Conservation (phyloP, 768 basidiomycete genomes). For the Boletus tylopilopsis region DNA sequence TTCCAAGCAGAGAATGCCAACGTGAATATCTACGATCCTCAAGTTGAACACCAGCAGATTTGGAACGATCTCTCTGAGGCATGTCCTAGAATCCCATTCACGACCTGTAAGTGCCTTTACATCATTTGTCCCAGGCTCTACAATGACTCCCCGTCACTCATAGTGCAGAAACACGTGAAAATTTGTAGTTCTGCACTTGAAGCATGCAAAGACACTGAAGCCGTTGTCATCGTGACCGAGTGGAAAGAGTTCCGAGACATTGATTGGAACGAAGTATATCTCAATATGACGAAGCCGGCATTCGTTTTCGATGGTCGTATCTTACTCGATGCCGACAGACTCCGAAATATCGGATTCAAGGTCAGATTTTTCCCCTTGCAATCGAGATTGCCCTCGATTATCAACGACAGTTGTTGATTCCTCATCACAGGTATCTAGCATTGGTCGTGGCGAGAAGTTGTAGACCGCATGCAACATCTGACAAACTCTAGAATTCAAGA, state of each 20-base stretch:
- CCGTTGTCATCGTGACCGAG: constrained; percentile 93
- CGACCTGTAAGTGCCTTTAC: constrained; percentile 51
- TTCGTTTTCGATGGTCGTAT: constrained; percentile 95
- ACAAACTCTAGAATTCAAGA: too few species aligned
- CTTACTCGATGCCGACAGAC: constrained; percentile 75
- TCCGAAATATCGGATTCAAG: constrained; percentile 88
- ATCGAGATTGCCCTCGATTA: not conserved
- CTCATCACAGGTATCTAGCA: constrained; percentile 47
- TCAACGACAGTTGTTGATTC: constrained; percentile 4
- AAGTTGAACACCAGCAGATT: constrained; percentile 83
- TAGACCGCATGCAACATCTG: constrained; percentile 39
- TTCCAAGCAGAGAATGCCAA: constrained; percentile 88
- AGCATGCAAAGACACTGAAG: constrained; percentile 87
- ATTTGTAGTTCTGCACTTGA: constrained; percentile 76
- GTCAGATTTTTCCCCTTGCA: constrained; percentile 31
- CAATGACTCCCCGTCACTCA: not conserved
- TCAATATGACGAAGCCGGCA: constrained; percentile 94
- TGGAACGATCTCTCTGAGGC: constrained; percentile 77
- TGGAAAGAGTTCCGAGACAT: constrained; percentile 96
- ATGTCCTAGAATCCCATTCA: constrained; percentile 57
- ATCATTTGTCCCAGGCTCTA: not conserved
- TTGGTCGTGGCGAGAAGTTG: constrained; percentile 50
- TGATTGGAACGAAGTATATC: constrained; percentile 85
- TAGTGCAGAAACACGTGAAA: constrained; percentile 87
- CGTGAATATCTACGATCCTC: constrained; percentile 89